Evolutionary conservation across 2,329 filamentous ascomycete genomes (phyloP), one percentile per base, ranked within the genome.

Genomic region (Chaetothyriales sp.): DNA sequence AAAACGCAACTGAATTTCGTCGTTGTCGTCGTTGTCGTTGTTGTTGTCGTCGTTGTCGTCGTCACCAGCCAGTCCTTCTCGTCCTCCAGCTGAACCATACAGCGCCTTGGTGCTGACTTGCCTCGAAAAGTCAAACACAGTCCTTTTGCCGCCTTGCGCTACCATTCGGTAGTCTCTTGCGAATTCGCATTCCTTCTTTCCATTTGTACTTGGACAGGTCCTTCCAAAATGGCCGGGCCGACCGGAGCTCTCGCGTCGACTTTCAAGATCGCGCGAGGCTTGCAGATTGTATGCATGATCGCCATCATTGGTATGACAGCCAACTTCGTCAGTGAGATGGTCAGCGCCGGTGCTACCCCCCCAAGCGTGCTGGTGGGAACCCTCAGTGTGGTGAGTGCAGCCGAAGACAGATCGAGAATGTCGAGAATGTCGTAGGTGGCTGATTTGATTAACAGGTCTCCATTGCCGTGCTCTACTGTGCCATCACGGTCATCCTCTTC

Each of bases 401-500:
- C 33, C 33, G 33, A 40, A 15, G 10, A 40, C 10, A 40, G 15
- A 2, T 5, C 9, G n/a, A n/a, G n/a, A n/a, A n/a, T n/a, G n/a
- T n/a, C n/a, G n/a, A 28, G 2, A 13, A 2, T 9, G 13, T 20
- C 6, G 2, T 13, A 48, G 40, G 18, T 58, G 43, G 29, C 9
- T 37, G 13, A 50, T 25, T 18, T 46, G 47, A 15, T 28, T 25
- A 33, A 43, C 56, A 94, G 88, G 80, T 86, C 28, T 85, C 80
- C 69, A 81, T 92, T 53, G 82, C 86, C 8, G 77, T 82, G 4
- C 77, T 95, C 54, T 95, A 95, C 74, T 79, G 83, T 58, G 77
- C 77, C 61, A 82, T 94, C 61, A 83, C 85, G 18, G 84, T 85
- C 70, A 88, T 94, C 65, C 84, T 89, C 59, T 90, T 88, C 69